Conservation (phyloP, 768 basidiomycete genomes). For the Lactifluus volemus region DNA sequence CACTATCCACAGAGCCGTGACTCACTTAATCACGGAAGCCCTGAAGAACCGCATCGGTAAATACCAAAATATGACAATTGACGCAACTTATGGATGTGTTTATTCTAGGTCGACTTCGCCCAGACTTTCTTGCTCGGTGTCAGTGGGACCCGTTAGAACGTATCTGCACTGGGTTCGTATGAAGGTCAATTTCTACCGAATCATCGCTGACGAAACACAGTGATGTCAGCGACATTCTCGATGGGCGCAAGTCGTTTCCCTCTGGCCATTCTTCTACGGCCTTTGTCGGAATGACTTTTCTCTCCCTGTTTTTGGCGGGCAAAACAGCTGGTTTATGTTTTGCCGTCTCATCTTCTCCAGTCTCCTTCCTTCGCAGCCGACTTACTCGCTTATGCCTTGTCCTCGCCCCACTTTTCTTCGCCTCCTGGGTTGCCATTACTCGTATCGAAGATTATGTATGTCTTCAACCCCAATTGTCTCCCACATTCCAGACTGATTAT, state of each 20-base stretch:
- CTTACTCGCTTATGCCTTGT: slow-evolving; percentile 40
- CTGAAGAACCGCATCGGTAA: slow-evolving; percentile 54
- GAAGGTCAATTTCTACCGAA: background rate
- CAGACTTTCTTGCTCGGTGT: slow-evolving; percentile 60
- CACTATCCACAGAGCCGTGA: slow-evolving; percentile 32
- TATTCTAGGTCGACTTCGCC: slow-evolving; percentile 40
- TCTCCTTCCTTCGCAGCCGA: slow-evolving; percentile 37
- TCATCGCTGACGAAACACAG: slow-evolving; percentile 18
- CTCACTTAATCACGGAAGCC: slow-evolving; percentile 40
- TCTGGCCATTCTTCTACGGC: slow-evolving; percentile 63
- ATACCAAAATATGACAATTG: background rate
- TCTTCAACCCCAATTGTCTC: slow-evolving; percentile 13
- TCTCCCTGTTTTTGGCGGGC: slow-evolving; percentile 55
- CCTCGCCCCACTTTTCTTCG: slow-evolving; percentile 45
- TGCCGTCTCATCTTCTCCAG: slow-evolving; percentile 28
- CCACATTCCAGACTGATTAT: background rate
- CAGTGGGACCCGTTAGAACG: slow-evolving; percentile 43
- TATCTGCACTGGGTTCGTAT: slow-evolving; percentile 46
- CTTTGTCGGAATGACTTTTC: slow-evolving; percentile 55
- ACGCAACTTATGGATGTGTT: background rate
- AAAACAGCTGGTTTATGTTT: slow-evolving; percentile 55
- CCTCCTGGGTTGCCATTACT: slow-evolving; percentile 52
- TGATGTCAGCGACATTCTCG: slow-evolving; percentile 30
- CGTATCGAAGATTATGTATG: slow-evolving; percentile 59
- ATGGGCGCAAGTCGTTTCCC: slow-evolving; percentile 56